A percentile compares a stretch with the other conserved stretches of the same genome.
Evolutionary conservation across 305 asterid species (phyloP).

Genomic region (Fraxinus sp.): DNA sequence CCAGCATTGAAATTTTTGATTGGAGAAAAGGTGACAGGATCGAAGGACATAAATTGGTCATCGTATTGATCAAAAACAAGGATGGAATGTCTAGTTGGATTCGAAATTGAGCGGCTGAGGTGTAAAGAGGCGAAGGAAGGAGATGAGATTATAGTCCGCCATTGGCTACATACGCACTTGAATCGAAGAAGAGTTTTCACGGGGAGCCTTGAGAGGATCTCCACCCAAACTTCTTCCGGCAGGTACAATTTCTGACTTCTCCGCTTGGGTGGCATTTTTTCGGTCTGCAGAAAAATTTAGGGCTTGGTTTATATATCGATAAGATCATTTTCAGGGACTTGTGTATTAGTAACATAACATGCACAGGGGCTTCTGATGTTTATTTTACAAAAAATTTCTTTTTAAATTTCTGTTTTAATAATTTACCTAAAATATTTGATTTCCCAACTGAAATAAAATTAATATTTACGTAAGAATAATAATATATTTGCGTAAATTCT

Average conservation of each 20-base stretch:
- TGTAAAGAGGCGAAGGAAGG: slow-evolving; percentile 2
- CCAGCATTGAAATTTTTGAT: not conserved
- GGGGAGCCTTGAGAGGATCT: slow-evolving; percentile 2
- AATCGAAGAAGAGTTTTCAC: not conserved
- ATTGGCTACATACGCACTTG: not conserved
- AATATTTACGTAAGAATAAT: no score
- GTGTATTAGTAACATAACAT: not conserved
- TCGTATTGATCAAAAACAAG: not conserved
- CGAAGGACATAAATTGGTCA: not conserved
- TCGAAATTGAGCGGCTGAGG: not conserved
- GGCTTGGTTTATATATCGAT: not conserved
- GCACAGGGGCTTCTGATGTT: not conserved
- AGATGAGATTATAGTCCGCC: slow-evolving; percentile 1
- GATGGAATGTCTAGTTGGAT: not conserved
- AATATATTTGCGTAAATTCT: not conserved
- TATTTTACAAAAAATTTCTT: no score
- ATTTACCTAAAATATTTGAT: not conserved
- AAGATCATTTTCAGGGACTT: not conserved
- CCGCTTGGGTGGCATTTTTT: not conserved
- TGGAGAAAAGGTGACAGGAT: not conserved
- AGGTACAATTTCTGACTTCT: not conserved
- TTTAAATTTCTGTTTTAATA: no score
- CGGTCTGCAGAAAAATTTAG: not conserved
- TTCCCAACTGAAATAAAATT: not conserved
- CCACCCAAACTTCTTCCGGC: not conserved